phyloP scores from a whole-genome alignment of 2,329 filamentous ascomycete genomes.

The Aureobasidium lini region DNA sequence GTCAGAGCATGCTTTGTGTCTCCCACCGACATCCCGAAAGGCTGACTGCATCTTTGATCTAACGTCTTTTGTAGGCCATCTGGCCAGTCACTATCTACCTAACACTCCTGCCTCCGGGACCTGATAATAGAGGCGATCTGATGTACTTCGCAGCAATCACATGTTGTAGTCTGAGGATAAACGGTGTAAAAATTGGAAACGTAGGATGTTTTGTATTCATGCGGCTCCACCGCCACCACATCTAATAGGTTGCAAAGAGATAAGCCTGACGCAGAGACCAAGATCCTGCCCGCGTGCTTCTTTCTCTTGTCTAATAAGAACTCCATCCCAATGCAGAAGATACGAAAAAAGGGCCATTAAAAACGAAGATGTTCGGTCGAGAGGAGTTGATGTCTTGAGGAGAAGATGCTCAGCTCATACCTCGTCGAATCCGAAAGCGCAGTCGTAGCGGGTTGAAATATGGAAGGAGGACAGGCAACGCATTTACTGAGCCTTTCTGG shows the following conservation, averaged over 20 bases:
- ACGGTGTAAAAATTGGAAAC: neutral
- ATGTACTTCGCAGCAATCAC: neutral
- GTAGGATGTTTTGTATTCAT: neutral
- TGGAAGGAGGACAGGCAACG: neutral
- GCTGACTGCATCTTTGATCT: neutral
- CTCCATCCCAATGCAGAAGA: constrained; percentile 13
- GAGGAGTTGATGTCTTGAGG: neutral
- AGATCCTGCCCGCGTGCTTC: neutral
- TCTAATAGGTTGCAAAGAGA: neutral
- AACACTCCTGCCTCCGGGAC: neutral
- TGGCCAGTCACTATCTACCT: neutral
- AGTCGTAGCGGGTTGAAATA: neutral
- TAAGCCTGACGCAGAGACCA: neutral
- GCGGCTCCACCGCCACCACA: neutral
- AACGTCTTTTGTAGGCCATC: neutral
- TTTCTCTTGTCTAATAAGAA: neutral
- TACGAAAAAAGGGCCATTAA: constrained; percentile 2
- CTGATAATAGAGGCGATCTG: neutral
- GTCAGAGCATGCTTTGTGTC: neutral
- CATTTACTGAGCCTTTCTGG: constrained; percentile 59
- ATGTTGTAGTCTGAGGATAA: neutral
- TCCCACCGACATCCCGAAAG: neutral
- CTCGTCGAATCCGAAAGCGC: neutral
- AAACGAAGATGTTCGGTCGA: neutral
- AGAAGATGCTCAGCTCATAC: neutral